phyloP scores from a whole-genome alignment of 257 asterid genomes.

The Orobanche coerulescens region DNA sequence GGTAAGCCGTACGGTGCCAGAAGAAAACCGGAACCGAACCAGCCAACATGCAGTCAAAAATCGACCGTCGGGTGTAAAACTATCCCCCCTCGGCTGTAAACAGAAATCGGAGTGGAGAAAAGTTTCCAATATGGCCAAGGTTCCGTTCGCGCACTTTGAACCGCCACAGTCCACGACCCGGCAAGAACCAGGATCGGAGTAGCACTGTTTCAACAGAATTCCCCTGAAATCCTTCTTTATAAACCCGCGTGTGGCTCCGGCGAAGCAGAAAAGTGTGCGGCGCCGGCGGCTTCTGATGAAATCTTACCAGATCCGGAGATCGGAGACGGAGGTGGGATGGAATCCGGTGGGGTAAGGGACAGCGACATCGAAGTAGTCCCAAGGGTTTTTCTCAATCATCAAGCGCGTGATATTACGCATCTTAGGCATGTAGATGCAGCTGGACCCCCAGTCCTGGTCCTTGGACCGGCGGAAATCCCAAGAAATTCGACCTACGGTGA shows the following conservation, averaged over 20 bases:
- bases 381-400: conserved; percentile 38
- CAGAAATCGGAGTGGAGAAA: conserved; percentile 46
- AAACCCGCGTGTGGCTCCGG: conserved; percentile 37
- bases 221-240: conserved; percentile 34
- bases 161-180: conserved; percentile 50
- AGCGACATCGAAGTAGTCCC: conserved; percentile 48
- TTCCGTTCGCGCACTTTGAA: conserved; percentile 41
- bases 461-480: conserved; percentile 53
- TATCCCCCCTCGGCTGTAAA: conserved; percentile 54
- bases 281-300: conserved; percentile 26
- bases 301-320: conserved; percentile 30
- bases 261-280: conserved; percentile 41
- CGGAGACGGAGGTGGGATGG: conserved; percentile 41
- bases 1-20: conserved; percentile 40
- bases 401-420: conserved; percentile 36
- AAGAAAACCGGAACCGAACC: conserved; percentile 63
- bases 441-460: conserved; percentile 48
- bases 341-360: conserved; percentile 70
- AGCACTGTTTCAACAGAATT: conserved; percentile 31
- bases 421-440: conserved; percentile 47
- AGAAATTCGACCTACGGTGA: conserved; percentile 49
- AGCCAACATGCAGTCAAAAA: conserved; percentile 60
- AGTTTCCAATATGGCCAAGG: conserved; percentile 39
- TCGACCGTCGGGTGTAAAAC: conserved; percentile 42
- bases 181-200: conserved; percentile 33